Evolutionary conservation across 768 basidiomycete genomes (phyloP), one percentile per base, ranked within the genome.

Genomic region (Hericium rajendrae): DNA sequence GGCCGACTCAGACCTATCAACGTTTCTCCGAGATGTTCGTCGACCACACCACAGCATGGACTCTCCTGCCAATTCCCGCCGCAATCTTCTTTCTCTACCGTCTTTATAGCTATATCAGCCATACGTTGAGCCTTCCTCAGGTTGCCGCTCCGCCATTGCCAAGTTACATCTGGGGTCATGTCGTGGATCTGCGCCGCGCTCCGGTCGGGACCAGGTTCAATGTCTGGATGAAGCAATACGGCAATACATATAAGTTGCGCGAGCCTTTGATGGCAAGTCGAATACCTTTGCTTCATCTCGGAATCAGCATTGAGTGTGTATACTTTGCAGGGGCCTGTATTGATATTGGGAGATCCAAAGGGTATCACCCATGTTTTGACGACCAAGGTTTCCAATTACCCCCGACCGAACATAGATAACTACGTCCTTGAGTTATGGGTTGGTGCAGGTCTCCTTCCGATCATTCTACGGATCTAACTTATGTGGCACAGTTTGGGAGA

Each of bases 341-440:
- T 58, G 16, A 48, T 58, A 6, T 13, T 58, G 12, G 54, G 57
- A 13, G 57, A 58, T 48, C 57, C 57, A 11, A 58, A 49, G 28
- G 57, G 53, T 11, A 38, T 49, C 3, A 48, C 46, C 6, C 39
- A 58, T 38, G 57, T 58, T 16, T 10, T 57, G 10, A 53, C 24
- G 2, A 53, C 55, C 12, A 48, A 50, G 8, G 49, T 32, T 13
- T 10, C 46, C 6, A 54, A 43, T 24, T 49, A 54, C 38, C 15
- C 2, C 2, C 46, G 37, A 13, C 54, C 39, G 15, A 28, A 46
- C 5, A 32, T 48, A 4, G 57, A 56, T 18, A 16, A 39, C 11
- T n/a, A 22, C 28, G 46, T 49, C 15, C 32, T 49, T 5, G 28
- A 24, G 48, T n/a, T 38, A 15, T 56, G 55, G 55, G 55, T 56